Evolutionary conservation across 2,329 filamentous ascomycete genomes (phyloP), one percentile per base, ranked within the genome.

Genomic region (Fusarium xyrophilum): DNA sequence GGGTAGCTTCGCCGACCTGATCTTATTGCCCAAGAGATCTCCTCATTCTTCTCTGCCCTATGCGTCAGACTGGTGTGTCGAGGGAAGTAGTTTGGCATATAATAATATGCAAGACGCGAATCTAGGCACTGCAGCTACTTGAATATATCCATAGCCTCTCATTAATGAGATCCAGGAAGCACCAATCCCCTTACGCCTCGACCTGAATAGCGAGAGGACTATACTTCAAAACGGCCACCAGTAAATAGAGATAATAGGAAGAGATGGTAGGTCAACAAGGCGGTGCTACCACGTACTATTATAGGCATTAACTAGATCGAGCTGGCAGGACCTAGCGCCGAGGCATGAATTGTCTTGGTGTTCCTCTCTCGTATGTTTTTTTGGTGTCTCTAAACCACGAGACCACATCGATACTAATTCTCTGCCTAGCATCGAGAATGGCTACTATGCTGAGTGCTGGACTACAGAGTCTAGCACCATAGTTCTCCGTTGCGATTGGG

Each of bases 401-500:
- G 8, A 10, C 14, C n/a, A 10, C n/a, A 8, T 23, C 14, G 30
- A 32, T 32, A 15, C 14, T 32, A 32, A 14, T 32, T 7, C 30
- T 32, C 14, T 32, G 15, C 13, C 7, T 32, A 32, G 30, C 13
- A 15, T 32, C 30, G 2, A 15, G 30, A 14, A 32, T 32, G 8
- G 30, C 1, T 32, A 7, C 30, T 15, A 32, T 32, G 14, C 15
- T 32, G 7, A 21, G 13, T 15, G 19, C 0, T 10, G 14, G n/a
- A 5, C 8, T 39, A 9, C 8, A 21, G 30, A 39, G 25, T 0
- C 4, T 25, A 1, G 19, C 1, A 42, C 17, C 5, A 8, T 4
- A 13, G 15, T 2, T 15, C 6, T 14, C 2, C 19, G 3, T 28
- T 10, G 3, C 5, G 7, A 2, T 14, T n/a, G 4, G 5, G 3